Percentiles rank a stretch among this genome's conserved stretches.
Evolutionary conservation across 306 rosid genomes (phyloP).

Genomic region (Cucumis sativus): Cucumber_9930_V3 NC_026661.2:3080001-3080500

Average conservation of each 20-base stretch:
- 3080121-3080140: not conserved
- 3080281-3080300: slow-evolving; percentile 86
- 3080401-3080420: slow-evolving; percentile 79
- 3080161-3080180: not conserved
- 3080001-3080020: slow-evolving; percentile 85
- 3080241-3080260: not conserved
- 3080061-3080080: not conserved
- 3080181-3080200: not conserved
- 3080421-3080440: slow-evolving; percentile 90
- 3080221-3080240: not conserved
- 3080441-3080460: slow-evolving; percentile 74
- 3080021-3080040: slow-evolving; percentile 28
- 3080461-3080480: slow-evolving; percentile 94
- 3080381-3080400: slow-evolving; percentile 89
- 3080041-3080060: not conserved
- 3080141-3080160: not conserved
- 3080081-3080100: not conserved
- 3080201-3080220: not conserved
- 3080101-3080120: not conserved
- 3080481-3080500: slow-evolving; percentile 98
- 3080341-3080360: slow-evolving; percentile 97
- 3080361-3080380: slow-evolving; percentile 90
- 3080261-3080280: slow-evolving; percentile 43
- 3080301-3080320: slow-evolving; percentile 75
- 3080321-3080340: slow-evolving; percentile 81